Base-by-base conservation (phyloP, 2,329 filamentous ascomycete genomes). In the Fusarium sp. region DNA sequence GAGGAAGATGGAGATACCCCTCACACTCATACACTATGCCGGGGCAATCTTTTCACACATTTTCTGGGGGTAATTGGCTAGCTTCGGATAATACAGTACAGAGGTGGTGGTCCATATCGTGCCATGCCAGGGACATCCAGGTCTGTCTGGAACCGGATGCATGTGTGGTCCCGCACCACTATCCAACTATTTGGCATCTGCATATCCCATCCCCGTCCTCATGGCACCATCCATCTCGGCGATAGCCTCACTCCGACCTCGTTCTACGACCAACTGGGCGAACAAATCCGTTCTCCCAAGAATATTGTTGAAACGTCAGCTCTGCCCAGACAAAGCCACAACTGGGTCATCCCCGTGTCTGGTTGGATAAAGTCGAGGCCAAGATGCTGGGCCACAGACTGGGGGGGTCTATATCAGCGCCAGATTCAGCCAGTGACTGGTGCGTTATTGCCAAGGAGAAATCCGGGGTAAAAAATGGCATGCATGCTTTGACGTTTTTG, bases 131-230 rank as follows among this genome's bases (percentile, higher is more conserved):
- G 53, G 60, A 67, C 42, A 49, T 59, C 49, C 49, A 42, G 53
- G 62, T 63, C 58, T 61, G 62, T 62, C 58, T 61, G 58, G 68
- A 23, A 67, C 64, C 68, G 68, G 68, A 38, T 70, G 60, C 25
- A 31, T 42, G 25, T 23, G 44, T n/a, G 42, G 46, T 29, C 63
- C 42, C 53, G 38, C 67, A 33, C 46, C 67, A 64, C 65, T 64
- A 53, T 10, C 20, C 9, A 40, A 50, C 25, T 68, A 68, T 71
- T 71, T 50, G 40, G 54, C 25, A 31, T 33, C 34, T 58, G 49
- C 57, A 61, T 70, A 31, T 25, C 18, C 25, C 25, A 27, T 29
- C 23, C 42, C 20, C 20, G 11, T 20, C 40, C 25, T 8, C 49
- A 69, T 70, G 68, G 55, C 55, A 23, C 65, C 40, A 71, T 61